phyloP scores from a whole-genome alignment of 2,329 filamentous ascomycete genomes.

The Arthrobotrys megalospora region DNA sequence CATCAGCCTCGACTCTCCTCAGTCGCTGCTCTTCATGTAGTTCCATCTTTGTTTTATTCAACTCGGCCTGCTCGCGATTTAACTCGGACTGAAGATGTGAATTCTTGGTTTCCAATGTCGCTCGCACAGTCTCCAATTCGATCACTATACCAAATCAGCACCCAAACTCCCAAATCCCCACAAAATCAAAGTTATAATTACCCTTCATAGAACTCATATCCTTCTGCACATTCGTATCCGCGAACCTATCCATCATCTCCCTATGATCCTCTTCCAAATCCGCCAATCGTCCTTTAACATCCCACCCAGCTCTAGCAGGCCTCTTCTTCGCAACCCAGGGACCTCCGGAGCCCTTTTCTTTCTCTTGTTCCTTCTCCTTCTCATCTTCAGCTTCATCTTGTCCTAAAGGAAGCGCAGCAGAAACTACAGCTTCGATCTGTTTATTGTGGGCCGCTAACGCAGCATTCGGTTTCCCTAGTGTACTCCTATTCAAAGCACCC shows the following conservation, averaged over 20 bases:
- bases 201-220: conserved; percentile 81
- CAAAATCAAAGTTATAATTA: conserved; percentile 66
- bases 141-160: conserved; percentile 68
- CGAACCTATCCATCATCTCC: conserved; percentile 75
- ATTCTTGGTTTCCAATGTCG: conserved; percentile 69
- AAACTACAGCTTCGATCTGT: conserved; percentile 8
- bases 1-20: conserved; percentile 73
- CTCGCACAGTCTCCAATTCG: conserved; percentile 73
- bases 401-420: conserved; percentile 18
- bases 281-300: conserved; percentile 82
- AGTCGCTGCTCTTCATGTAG: conserved; percentile 71
- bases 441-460: conserved; percentile 29
- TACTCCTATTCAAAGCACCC: conserved; percentile 18
- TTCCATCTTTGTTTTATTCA: conserved; percentile 77
- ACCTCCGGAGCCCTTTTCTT: background rate
- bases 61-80: conserved; percentile 68
- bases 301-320: conserved; percentile 75
- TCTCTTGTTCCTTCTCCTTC: conserved; percentile 25
- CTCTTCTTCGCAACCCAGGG: conserved; percentile 65
- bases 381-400: conserved; percentile 30
- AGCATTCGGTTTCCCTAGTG: conserved; percentile 30
- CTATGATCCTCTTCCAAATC: conserved; percentile 78
- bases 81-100: conserved; percentile 65
- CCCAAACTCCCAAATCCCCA: background rate
- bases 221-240: conserved; percentile 81